Base-by-base conservation (phyloP, 1,284 basidiomycete genomes). In the Marasmius oreades region DNA sequence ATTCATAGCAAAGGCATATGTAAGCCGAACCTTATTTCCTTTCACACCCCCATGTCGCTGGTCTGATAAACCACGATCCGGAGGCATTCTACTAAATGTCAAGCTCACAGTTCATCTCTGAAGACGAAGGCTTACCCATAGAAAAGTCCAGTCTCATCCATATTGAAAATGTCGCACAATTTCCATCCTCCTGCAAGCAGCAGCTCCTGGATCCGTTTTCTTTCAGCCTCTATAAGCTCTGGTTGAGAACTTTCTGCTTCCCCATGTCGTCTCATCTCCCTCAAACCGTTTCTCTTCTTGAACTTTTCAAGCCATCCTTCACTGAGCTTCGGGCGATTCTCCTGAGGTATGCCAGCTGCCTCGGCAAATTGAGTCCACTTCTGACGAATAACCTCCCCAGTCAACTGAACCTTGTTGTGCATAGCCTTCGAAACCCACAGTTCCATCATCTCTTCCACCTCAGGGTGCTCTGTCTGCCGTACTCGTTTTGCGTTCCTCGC, bases 101-200 rank as follows among this genome's bases (percentile, higher is more conserved):
- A n/a, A 7, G 18, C 20, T 5, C 31, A 22, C 16, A 5, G 11
- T 14, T 4, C 2, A 14, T 20, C 42, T 16, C 56, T 45, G 14
- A 43, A 42, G 55, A 34, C 39, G n/a, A 45, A 55, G 46, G 47
- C 64, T 42, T 60, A 72, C 63, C 48, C 66, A 61, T 66, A 72
- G 55, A 71, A 70, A 3, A 73, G 53, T 1, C 69, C 69, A 5
- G 70, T 71, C 56, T 74, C 68, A 63, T 75, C 72, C 64, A 70
- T 66, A 52, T 73, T 74, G 51, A 69, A 72, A 28, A 70, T 70
- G 44, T 74, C 66, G n/a, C 60, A 47, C 37, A 63, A 54, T 5
- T 52, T n/a, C 53, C 70, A 69, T 7, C 61, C 61, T 57, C 57
- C 31, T 44, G 62, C 53, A 23, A 37, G 22, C 43, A 71, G 61